phyloP scores from a whole-genome alignment of 371 early-diverging fungal species.

The Blastocladiella emersonii region DNA sequence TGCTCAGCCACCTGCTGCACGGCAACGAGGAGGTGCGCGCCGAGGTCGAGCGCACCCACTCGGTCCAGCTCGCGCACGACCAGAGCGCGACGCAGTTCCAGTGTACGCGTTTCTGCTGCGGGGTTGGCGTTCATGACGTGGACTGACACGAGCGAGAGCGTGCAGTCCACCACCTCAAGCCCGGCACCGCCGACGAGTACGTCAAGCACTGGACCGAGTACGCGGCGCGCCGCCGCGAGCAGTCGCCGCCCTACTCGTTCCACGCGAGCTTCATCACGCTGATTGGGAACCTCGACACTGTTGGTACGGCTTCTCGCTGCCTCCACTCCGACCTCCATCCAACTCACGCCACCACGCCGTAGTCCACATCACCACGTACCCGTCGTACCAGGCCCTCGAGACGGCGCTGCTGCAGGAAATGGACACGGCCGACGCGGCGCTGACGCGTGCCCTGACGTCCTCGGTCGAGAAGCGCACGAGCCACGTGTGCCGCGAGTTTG shows the following conservation, averaged over 20 bases:
- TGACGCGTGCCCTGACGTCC: slow-evolving; percentile 46
- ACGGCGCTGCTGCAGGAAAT: no score
- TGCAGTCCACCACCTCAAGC: slow-evolving; percentile 66
- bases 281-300: slow-evolving; percentile 75
- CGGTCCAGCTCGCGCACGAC: slow-evolving; percentile 64
- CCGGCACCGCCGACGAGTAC: slow-evolving; percentile 75
- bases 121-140: no score
- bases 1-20: slow-evolving; percentile 47
- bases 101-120: slow-evolving; percentile 26
- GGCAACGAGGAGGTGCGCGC: slow-evolving; percentile 39
- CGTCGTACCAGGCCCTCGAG: not conserved
- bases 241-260: not conserved
- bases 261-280: slow-evolving; percentile 22
- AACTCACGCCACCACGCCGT: not conserved
- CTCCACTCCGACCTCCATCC: not conserved
- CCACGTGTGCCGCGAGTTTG: slow-evolving; percentile 80
- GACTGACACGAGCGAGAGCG: no score
- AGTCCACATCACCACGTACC: slow-evolving; percentile 1
- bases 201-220: slow-evolving; percentile 20
- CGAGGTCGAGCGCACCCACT: slow-evolving; percentile 43
- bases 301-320: slow-evolving; percentile 29
- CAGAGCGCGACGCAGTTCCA: slow-evolving; percentile 79
- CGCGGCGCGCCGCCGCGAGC: not conserved
- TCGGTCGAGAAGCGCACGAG: slow-evolving; percentile 58
- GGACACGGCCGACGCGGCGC: slow-evolving; percentile 22